Evolutionary conservation across 257 asterid species (phyloP).

Genomic region (Nemophila menziesii): DNA sequence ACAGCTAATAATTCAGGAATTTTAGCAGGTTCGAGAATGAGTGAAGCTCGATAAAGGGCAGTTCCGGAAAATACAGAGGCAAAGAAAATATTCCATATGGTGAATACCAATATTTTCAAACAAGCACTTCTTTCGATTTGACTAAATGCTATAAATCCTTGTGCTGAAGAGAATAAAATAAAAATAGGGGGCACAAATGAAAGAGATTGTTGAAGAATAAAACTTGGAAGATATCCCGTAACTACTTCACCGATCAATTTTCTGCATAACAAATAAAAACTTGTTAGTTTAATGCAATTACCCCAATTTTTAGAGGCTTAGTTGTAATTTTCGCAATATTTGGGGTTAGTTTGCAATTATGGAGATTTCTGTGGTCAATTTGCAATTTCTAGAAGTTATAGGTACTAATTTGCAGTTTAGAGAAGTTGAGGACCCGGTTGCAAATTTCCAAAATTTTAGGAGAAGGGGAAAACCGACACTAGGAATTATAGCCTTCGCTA

Average conservation of each 20-base stretch:
- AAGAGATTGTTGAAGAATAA: slow-evolving; percentile 62
- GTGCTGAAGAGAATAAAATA: slow-evolving; percentile 73
- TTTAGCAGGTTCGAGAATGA: slow-evolving; percentile 71
- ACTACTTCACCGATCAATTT: slow-evolving; percentile 57
- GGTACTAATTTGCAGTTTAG: too few relatives aligned
- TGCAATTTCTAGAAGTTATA: too few relatives aligned
- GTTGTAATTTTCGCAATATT: too few relatives aligned
- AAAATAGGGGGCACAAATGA: slow-evolving; percentile 65
- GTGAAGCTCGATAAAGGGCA: slow-evolving; percentile 48
- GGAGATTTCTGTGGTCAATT: too few relatives aligned
- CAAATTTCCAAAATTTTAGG: too few relatives aligned
- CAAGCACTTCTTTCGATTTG: slow-evolving; percentile 90
- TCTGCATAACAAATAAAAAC: slow-evolving; percentile 30
- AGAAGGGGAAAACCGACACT: too few relatives aligned
- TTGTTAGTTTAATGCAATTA: too few relatives aligned
- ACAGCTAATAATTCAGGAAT: slow-evolving; percentile 70
- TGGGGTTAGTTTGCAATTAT: too few relatives aligned
- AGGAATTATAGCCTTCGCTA: too few relatives aligned
- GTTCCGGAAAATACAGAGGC: slow-evolving; percentile 90
- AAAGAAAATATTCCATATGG: slow-evolving; percentile 87
- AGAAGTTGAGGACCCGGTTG: too few relatives aligned
- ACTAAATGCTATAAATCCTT: slow-evolving; percentile 83
- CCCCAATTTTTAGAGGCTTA: background rate
- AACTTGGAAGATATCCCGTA: slow-evolving; percentile 97
- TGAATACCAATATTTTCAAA: slow-evolving; percentile 71